Evolutionary conservation across 257 asterid species (phyloP).

Genomic region (Solanum infundibuliforme): DNA sequence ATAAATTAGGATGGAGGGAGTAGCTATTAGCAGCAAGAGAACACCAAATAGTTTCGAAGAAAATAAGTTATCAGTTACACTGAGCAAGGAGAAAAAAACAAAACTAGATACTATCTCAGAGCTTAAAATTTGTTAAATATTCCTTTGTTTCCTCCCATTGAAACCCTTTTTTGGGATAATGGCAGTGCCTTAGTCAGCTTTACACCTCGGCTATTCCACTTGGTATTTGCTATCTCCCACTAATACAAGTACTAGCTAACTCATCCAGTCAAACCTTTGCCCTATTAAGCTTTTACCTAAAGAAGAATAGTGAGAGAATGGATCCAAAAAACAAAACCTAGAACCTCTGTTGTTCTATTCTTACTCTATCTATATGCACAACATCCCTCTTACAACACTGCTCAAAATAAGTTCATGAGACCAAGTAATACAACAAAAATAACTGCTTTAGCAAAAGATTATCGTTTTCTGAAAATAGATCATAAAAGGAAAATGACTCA

Average conservation of each 20-base stretch:
- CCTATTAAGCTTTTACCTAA: neutral
- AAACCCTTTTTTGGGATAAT: too few relatives aligned
- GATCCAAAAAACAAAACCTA: neutral
- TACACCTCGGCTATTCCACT: neutral
- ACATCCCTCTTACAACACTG: neutral
- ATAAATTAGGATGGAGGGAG: neutral
- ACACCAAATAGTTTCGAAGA: neutral
- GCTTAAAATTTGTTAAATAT: neutral
- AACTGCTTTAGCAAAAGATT: neutral
- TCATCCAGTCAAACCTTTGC: constrained; percentile 11
- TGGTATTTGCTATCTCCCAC: neutral
- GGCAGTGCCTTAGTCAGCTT: too few relatives aligned
- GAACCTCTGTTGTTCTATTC: neutral
- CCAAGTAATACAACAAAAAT: neutral
- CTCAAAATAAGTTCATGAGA: neutral
- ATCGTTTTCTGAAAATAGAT: neutral
- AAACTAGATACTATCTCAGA: neutral
- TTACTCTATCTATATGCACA: neutral
- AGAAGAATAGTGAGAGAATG: neutral
- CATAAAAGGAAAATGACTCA: neutral
- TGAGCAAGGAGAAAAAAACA: neutral
- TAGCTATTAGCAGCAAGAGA: neutral
- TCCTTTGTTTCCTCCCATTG: neutral
- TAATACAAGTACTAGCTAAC: neutral
- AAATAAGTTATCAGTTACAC: neutral